phyloP scores from a whole-genome alignment of 1,139 yeast species.

The Geotrichum australiense region DNA sequence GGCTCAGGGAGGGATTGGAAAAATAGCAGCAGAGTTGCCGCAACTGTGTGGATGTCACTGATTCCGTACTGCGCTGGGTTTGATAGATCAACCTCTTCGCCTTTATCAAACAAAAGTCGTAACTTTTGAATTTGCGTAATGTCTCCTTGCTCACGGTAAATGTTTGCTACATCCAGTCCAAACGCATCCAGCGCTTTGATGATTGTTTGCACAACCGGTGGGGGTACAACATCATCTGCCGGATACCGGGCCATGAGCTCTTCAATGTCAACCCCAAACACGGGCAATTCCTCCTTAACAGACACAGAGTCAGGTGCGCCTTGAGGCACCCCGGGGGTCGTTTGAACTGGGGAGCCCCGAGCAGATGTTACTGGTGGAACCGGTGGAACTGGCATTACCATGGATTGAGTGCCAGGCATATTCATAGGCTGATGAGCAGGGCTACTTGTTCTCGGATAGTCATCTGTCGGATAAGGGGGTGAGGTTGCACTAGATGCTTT shows the following conservation, averaged over 20 bases:
- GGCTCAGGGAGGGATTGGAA: constrained; percentile 79
- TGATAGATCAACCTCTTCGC: constrained; percentile 58
- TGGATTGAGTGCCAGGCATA: neutral
- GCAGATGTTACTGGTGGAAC: neutral
- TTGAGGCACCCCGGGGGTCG: neutral
- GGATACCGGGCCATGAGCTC: constrained; percentile 49
- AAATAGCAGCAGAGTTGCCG: constrained; percentile 68
- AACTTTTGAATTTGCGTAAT: constrained; percentile 64
- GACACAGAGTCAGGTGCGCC: neutral
- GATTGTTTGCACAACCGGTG: constrained; percentile 83
- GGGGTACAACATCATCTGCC: constrained; percentile 41
- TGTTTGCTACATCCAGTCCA: constrained; percentile 82
- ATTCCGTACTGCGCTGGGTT: constrained; percentile 41
- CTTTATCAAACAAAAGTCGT: constrained; percentile 66
- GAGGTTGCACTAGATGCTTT: too few species aligned
- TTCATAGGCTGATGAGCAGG: too few species aligned
- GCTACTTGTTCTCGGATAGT: too few species aligned
- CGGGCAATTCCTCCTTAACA: constrained; percentile 29
- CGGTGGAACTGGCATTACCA: neutral
- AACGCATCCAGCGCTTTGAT: constrained; percentile 76
- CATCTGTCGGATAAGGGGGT: too few species aligned
- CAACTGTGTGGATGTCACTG: constrained; percentile 48
- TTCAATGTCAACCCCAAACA: constrained; percentile 78
- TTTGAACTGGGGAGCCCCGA: neutral
- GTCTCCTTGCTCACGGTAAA: constrained; percentile 81